A percentile compares a stretch with the other conserved stretches of the same genome.
These are phyloP conservation scores for Colletotrichum trifolii DNA, from an alignment of 2,329 filamentous ascomycete genomes.

Conservation along the genomic window DNA sequence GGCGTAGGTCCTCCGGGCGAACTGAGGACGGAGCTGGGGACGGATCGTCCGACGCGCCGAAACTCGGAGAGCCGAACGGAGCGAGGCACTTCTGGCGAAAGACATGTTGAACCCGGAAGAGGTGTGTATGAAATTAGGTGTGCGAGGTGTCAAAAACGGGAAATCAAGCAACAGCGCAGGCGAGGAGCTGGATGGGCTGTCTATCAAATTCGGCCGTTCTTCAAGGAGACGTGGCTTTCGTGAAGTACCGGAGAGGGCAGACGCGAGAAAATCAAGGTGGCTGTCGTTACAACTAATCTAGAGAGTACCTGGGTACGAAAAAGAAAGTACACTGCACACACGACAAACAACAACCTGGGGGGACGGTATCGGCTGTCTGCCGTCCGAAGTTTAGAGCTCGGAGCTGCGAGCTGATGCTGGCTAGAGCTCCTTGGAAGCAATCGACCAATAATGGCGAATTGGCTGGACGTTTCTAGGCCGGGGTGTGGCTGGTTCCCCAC, in stretches of 20 bases:
- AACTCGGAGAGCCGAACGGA: conserved; percentile 31
- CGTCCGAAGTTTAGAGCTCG: conserved; percentile 36
- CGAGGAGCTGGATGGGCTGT: neutral
- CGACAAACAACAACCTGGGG: conserved; percentile 17
- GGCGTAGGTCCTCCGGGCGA: conserved; percentile 33
- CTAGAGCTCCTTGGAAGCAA: neutral
- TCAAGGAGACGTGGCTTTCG: conserved; percentile 7
- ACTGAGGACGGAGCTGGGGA: conserved; percentile 28
- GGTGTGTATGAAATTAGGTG: no score
- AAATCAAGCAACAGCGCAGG: neutral
- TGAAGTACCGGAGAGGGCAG: conserved; percentile 2
- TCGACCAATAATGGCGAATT: conserved; percentile 21
- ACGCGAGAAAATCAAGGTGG: conserved; percentile 2
- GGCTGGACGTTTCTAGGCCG: conserved; percentile 27
- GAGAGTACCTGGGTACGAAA: no score
- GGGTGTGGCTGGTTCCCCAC: conserved; percentile 29
- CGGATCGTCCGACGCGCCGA: conserved; percentile 34
- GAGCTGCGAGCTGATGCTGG: conserved; percentile 31
- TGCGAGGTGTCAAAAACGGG: neutral
- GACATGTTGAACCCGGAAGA: conserved; percentile 10
- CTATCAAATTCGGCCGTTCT: conserved; percentile 19
- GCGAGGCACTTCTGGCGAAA: conserved; percentile 29
- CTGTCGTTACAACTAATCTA: neutral
- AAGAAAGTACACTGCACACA: no score
- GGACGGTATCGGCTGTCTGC: conserved; percentile 17